Evolutionary conservation across 2,329 filamentous ascomycete genomes (phyloP), one percentile per base, ranked within the genome.

Genomic region (Ceratocystiopsis brevicomis): DNA sequence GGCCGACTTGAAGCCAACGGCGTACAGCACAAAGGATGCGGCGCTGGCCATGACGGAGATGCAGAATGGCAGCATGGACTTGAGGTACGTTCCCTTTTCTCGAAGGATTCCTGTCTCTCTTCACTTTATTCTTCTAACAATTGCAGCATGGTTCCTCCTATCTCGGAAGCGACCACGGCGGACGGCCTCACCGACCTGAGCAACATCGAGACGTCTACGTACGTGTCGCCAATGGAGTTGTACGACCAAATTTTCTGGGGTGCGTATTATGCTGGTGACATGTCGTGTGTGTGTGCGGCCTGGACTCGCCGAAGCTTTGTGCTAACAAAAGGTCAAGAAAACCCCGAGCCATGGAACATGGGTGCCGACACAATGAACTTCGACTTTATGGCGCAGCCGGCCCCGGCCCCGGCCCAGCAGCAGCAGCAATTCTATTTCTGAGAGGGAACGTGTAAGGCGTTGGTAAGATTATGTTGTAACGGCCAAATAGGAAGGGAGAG

Each of bases 211-310:
- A 69, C 71, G 15, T 62, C 67, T 3, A 61, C 71, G 33, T 70
- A 73, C 50, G 73, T 78, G 64, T 75, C 74, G 35, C 75, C 75
- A 1, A 74, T 79, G 72, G 75, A 79, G 47, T 59, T 79, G 1
- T 79, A 77, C 53, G 73, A 78, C 52, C 76, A 73, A 4, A 79
- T 79, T 39, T 78, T 77, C 60, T 77, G 73, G 66, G 74, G 73
- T 30, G 25, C 6, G 25, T 77, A 58, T 56, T 70, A 38, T 19
- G n/a, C 12, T 17, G 14, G 8, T 21, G 4, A 30, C 25, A 30
- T 30, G 21, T 8, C 4, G 21, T 21, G 21, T 4, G 21, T 4
- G 4, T 4, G 21, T 21, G 21, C 8, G 4, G 21, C 8, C 21
- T 21, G 25, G 19, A 30, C 6, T 6, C 8, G 8, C 6, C 25